phyloP scores from a whole-genome alignment of 2,329 filamentous ascomycete species.

The Sarocladiaceae sp. region DNA sequence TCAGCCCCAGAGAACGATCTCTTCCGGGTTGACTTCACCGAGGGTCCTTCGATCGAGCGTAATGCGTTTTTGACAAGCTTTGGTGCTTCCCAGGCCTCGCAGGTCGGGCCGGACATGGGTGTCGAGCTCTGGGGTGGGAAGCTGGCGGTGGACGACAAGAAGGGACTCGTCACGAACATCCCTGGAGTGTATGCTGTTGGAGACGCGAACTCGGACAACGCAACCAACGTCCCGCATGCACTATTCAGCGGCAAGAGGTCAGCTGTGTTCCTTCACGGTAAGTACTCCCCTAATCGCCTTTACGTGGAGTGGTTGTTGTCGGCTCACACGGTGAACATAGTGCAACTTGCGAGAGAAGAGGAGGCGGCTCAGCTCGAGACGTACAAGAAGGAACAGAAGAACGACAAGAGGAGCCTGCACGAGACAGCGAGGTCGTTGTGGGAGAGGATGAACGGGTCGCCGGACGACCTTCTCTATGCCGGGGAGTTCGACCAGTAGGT shows the following conservation, averaged over 20 bases:
- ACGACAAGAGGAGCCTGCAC: conserved; percentile 20
- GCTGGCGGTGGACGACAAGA: conserved; percentile 32
- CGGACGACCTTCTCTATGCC: conserved; percentile 37
- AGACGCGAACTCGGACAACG: conserved; percentile 53
- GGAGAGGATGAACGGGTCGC: conserved; percentile 37
- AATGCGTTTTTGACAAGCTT: conserved; percentile 48
- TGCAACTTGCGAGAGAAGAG: conserved; percentile 36
- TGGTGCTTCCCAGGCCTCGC: conserved; percentile 39
- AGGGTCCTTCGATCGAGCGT: conserved; percentile 37
- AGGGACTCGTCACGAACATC: conserved; percentile 45
- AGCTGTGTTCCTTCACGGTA: conserved; percentile 51
- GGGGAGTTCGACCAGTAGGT: conserved; percentile 29
- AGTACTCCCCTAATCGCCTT: conserved; percentile 21
- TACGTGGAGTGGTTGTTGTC: background rate
- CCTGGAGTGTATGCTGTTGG: conserved; percentile 51
- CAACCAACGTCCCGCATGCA: conserved; percentile 55
- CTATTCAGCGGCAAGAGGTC: conserved; percentile 53
- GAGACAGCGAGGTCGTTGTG: conserved; percentile 34
- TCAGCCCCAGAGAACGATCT: conserved; percentile 44
- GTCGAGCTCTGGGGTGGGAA: conserved; percentile 36
- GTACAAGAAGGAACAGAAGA: conserved; percentile 18
- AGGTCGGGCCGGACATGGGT: conserved; percentile 39
- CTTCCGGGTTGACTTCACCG: conserved; percentile 46
- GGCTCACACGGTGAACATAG: conserved; percentile 16
- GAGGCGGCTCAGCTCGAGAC: conserved; percentile 26